phyloP scores from a whole-genome alignment of 495 filamentous ascomycete species.

The Amniculicola lignicola region DNA sequence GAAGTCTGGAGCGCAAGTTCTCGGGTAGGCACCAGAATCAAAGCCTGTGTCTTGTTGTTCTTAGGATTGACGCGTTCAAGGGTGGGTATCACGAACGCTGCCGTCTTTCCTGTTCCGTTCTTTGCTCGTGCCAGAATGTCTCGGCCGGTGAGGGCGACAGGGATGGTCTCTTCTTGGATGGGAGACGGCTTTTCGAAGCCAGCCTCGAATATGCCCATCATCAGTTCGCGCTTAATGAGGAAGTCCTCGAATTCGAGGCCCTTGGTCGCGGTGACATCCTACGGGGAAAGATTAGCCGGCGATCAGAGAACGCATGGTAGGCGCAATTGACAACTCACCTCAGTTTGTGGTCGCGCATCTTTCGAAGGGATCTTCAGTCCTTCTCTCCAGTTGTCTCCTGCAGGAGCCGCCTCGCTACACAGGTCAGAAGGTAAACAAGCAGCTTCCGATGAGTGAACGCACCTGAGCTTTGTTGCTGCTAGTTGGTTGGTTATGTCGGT shows the following conservation, averaged over 20 bases:
- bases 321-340: conserved; percentile 52
- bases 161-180: conserved; percentile 98
- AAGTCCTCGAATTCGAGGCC: conserved; percentile 98
- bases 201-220: conserved; percentile 99
- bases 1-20: conserved; percentile 98
- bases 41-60: conserved; percentile 86
- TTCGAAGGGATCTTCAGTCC: conserved; percentile 73
- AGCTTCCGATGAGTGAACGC: conserved; percentile 33
- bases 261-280: conserved; percentile 98
- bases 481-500: conserved; percentile 42
- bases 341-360: conserved; percentile 88
- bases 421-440: background rate
- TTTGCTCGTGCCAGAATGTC: conserved; percentile 96
- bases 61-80: conserved; percentile 95
- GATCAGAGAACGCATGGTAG: background rate
- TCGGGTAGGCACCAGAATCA: conserved; percentile 94
- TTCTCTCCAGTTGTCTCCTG: conserved; percentile 72
- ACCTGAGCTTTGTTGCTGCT: conserved; percentile 66
- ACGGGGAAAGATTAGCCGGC: conserved; percentile 1
- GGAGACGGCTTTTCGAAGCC: conserved; percentile 98
- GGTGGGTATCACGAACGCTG: conserved; percentile 94
- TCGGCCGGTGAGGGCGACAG: conserved; percentile 88
- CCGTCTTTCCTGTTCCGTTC: conserved; percentile 98
- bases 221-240: conserved; percentile 82
- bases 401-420: conserved; percentile 46